Evolutionary conservation across 768 basidiomycete species (phyloP), one percentile per base, ranked within the genome.

Genomic region (Kwoniella mangroviensis): DNA sequence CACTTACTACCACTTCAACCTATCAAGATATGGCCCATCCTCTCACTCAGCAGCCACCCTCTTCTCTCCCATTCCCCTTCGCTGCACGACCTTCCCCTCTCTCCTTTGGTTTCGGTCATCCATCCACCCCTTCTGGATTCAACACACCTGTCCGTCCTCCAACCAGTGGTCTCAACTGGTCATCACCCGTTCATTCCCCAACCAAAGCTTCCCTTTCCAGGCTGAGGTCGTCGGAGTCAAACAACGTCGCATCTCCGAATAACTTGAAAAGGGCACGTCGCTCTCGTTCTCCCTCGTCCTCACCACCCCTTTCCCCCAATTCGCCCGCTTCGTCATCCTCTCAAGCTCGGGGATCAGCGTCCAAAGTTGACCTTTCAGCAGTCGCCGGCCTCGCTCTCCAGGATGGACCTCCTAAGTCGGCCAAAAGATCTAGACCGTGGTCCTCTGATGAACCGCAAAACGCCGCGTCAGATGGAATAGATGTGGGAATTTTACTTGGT

Each of bases 401-500:
- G 22, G 76, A 75, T 57, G 63, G 42, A 3, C n/a, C 60, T 13
- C 13, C 68, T 17, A 61, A 26, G 12, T 57, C 61, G 26, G 61
- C 60, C 21, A 73, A 69, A 51, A 52, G 68, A 19, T 55, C 40
- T 22, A 66, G 63, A 12, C 40, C 56, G 26, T 59, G 12, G 7
- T 4, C 21, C 17, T 2, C 17, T 5, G 42, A 42, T 41, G 22
- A 52, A 40, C 22, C 13, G 9, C 66, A 6, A 9, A 17, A 5
- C 10, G 17, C 57, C 4, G n/a, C 41, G 40, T 63, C 68, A 9
- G 65, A 69, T 17, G 73, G 70, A 42, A n/a, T 77, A 2, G 79
- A 81, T 65, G 59, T 76, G 4, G 79, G 79, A 5, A 62, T 81
- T 13, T 57, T 81, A 62, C 72, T 81, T 2, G 76, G 79, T 81